Base-by-base conservation (phyloP, 2,329 filamentous ascomycete species). In the Chaetothyriales sp. region DNA sequence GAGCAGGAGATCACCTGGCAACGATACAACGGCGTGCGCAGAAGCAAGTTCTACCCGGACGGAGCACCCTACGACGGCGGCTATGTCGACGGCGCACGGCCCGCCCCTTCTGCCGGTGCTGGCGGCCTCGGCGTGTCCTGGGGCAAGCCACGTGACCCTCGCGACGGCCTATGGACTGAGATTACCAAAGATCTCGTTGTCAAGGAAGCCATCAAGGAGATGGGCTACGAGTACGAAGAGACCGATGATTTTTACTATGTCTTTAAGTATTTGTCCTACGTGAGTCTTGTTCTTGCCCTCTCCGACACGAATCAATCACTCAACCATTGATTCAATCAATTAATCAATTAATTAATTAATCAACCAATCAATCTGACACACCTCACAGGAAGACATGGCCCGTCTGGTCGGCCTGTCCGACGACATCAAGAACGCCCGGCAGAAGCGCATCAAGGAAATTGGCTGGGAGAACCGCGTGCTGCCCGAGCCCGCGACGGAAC, bases 141-240 rank as follows among this genome's bases (percentile, higher is more conserved):
- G 47, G 64, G 64, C 7, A 64, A 63, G 6, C 57, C 65, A 43
- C 68, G 67, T 40, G 62, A 69, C 44, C 64, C 63, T 25, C 64
- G 61, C 37, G 76, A 78, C 51, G 80, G 84, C 54, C 86, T 94
- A 73, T 97, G 90, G 90, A 98, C 92, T 0, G 92, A 97, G 69
- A 88, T 98, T 61, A 94, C 90, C 46, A 95, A 94, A 70, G 89
- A 95, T 60, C 70, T 97, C 37, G 87, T 97, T 15, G 76, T 83
- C 53, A 81, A 84, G 49, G 89, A 95, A 65, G 92, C 92, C 18
- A 86, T 97, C 58, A 83, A 94, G 60, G 76, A 84, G 62, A 71
- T 83, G 64, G 87, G 87, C 2, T 97, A 95, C 67, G 82, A 86
- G 54, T 97, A 83, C 64, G 88, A 95, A 65, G 89, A 97, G 74